phyloP scores from a whole-genome alignment of 257 asterid genomes.

The Capsicum baccatum region DNA sequence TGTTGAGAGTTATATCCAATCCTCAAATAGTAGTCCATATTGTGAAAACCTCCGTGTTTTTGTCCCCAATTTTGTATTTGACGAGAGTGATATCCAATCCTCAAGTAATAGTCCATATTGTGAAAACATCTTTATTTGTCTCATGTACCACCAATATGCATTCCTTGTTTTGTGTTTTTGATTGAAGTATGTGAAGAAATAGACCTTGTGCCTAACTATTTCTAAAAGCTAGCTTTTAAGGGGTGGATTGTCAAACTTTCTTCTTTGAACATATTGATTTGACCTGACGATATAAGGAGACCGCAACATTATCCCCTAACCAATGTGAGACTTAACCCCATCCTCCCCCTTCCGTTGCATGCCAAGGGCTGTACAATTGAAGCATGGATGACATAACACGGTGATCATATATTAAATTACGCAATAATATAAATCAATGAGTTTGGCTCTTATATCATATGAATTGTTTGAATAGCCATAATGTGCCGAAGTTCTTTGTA shows the following conservation, averaged over 20 bases:
- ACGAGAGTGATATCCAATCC: neutral
- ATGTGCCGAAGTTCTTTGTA: neutral
- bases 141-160: neutral
- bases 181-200: neutral
- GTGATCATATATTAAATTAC: neutral
- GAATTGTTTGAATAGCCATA: neutral
- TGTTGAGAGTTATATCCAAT: neutral
- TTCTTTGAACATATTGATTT: too few relatives aligned
- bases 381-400: neutral
- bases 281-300: neutral
- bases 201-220: neutral
- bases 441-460: neutral
- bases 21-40: neutral
- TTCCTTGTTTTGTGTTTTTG: neutral
- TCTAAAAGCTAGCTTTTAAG: neutral
- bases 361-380: neutral
- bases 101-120: neutral
- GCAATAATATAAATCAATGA: neutral
- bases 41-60: too few relatives aligned
- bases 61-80: neutral
- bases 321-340: neutral
- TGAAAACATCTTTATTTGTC: neutral
- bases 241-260: neutral
- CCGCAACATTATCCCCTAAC: neutral
- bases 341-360: neutral